Percentiles rank a stretch among this genome's conserved stretches.
phyloP scores from a whole-genome alignment of 23 red algal genomes.

The Cyanidioschyzon merolae region DNA sequence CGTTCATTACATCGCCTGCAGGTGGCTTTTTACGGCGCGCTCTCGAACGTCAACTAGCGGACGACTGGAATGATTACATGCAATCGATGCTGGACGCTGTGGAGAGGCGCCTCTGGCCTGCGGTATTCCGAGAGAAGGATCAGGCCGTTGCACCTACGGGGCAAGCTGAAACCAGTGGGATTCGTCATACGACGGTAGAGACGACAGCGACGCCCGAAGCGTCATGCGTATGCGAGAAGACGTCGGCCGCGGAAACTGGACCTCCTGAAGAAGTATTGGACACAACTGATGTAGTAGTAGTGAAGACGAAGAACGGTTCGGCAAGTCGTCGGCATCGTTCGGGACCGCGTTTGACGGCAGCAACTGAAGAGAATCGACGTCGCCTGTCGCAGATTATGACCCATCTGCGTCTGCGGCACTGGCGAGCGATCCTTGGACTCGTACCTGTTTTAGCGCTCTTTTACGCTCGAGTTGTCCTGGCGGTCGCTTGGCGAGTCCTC shows the following conservation, averaged over 20 bases:
- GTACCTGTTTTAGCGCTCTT: neutral
- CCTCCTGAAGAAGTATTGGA: too few species aligned
- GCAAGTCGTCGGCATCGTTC: neutral
- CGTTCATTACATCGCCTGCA: neutral
- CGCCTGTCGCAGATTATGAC: constrained; percentile 2
- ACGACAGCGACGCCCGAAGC: neutral
- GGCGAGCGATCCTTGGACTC: neutral
- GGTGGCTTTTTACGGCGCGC: neutral
- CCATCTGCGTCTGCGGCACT: neutral
- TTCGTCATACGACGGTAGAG: neutral
- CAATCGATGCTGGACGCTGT: neutral
- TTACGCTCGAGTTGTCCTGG: neutral
- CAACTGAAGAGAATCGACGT: neutral
- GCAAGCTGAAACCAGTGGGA: neutral
- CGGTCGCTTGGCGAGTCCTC: neutral
- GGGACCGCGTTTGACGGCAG: neutral
- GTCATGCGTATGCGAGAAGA: neutral
- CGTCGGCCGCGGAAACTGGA: too few species aligned
- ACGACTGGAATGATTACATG: neutral
- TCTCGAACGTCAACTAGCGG: neutral
- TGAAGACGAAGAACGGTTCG: neutral
- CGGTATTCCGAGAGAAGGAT: neutral
- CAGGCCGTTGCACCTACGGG: neutral
- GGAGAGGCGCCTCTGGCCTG: neutral
- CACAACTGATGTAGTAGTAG: neutral